Evolutionary conservation across 352 stramenopile genomes (phyloP).

Genomic region (Globisporangium splendens): DNA sequence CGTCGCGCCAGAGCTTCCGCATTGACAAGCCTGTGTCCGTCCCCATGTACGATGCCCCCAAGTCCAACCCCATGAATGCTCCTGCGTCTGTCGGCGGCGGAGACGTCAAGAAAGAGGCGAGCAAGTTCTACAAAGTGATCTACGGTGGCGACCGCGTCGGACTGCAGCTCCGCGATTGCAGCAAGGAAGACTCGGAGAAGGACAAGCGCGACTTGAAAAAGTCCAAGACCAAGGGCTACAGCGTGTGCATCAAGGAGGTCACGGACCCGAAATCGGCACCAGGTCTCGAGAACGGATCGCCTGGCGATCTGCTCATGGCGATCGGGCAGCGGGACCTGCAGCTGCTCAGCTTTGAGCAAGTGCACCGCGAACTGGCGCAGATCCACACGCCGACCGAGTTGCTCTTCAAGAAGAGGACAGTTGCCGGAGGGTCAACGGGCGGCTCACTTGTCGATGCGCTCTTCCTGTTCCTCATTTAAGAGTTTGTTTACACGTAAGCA

Average conservation of each 20-base stretch:
- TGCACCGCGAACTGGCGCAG: conserved; percentile 36
- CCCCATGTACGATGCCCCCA: conserved; percentile 2
- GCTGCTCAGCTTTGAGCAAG: conserved; percentile 55
- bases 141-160: conserved; percentile 53
- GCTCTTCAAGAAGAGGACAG: conserved; percentile 63
- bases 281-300: conserved; percentile 45
- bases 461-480: conserved; percentile 53
- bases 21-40: conserved; percentile 26
- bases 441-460: conserved; percentile 55
- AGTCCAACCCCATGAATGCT: conserved; percentile 6
- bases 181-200: conserved; percentile 32
- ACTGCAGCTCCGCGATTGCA: conserved; percentile 44
- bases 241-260: conserved; percentile 51
- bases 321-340: conserved; percentile 65
- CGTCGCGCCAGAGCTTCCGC: conserved; percentile 54
- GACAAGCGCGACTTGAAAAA: conserved; percentile 45
- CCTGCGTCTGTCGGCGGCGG: conserved; percentile 8
- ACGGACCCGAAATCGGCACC: conserved; percentile 41
- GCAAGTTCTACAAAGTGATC: conserved; percentile 61
- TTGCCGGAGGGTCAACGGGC: conserved; percentile 22
- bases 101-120: conserved; percentile 33
- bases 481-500: background rate
- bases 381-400: conserved; percentile 49
- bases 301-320: conserved; percentile 67
- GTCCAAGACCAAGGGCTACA: conserved; percentile 66